Evolutionary conservation across 2,329 filamentous ascomycete species (phyloP).

Genomic region (Diaporthe ilicicola): DNA sequence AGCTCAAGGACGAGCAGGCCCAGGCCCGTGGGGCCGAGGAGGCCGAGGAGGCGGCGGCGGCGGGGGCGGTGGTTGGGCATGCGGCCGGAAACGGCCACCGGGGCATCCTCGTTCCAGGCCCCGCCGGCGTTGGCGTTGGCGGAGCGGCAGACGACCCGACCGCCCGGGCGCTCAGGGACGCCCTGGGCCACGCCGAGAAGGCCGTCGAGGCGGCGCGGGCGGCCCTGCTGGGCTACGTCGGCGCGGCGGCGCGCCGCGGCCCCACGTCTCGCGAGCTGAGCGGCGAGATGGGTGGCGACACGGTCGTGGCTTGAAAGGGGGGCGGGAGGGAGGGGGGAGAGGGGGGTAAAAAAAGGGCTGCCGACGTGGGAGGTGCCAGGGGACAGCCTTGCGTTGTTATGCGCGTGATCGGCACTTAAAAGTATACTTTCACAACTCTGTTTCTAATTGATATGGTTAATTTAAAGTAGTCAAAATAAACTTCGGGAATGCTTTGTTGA

Average conservation of each 20-base stretch:
- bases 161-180: slow-evolving; percentile 51
- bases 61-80: too few species aligned
- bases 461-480: neutral
- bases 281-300: slow-evolving; percentile 72
- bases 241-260: slow-evolving; percentile 48
- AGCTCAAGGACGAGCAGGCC: slow-evolving; percentile 57
- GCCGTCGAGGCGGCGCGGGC: slow-evolving; percentile 54
- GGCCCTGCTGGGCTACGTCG: slow-evolving; percentile 52
- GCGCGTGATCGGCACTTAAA: neutral
- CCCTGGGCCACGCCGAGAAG: slow-evolving; percentile 56
- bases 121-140: too few species aligned
- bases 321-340: too few species aligned
- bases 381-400: neutral
- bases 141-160: slow-evolving; percentile 47
- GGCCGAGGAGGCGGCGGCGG: neutral
- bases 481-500: neutral
- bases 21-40: slow-evolving; percentile 23
- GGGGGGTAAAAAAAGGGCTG: neutral
- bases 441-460: neutral
- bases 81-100: neutral
- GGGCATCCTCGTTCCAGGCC: neutral
- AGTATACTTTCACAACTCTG: too few species aligned
- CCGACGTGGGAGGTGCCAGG: neutral
- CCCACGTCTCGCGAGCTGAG: slow-evolving; percentile 63
- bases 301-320: slow-evolving; percentile 38